Percentiles rank a stretch among this genome's conserved stretches.
phyloP scores from a whole-genome alignment of 1,139 yeast species.

The Yamadazyma epiphylla region DNA sequence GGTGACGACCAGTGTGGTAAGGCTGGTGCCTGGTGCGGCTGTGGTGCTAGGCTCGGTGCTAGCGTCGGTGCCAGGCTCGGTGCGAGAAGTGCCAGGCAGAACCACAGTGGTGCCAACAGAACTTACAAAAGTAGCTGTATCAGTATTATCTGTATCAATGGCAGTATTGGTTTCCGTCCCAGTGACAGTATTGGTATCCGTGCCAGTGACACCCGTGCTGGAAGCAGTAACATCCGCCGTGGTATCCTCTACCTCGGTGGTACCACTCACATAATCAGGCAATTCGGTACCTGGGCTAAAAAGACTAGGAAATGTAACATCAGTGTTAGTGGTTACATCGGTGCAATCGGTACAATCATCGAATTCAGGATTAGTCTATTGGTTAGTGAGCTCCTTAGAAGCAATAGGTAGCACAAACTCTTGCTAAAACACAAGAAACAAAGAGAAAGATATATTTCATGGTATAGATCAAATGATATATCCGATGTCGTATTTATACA shows the following conservation, averaged over 20 bases:
- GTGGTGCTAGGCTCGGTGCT: slow-evolving; percentile 8
- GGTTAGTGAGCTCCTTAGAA: slow-evolving; percentile 11
- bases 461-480: no score
- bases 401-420: no score
- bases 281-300: no score
- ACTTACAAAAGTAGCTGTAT: slow-evolving; percentile 1
- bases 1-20: no score
- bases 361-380: slow-evolving; percentile 22
- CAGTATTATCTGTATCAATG: neutral
- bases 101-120: slow-evolving; percentile 2
- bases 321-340: slow-evolving; percentile 17
- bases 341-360: slow-evolving; percentile 20
- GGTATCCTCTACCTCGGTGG: slow-evolving; percentile 1
- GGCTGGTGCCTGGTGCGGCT: neutral
- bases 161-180: neutral
- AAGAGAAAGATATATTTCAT: no score
- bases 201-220: slow-evolving; percentile 1
- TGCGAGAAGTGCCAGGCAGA: no score
- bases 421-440: no score
- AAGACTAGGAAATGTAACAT: slow-evolving; percentile 19
- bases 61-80: slow-evolving; percentile 4
- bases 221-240: neutral
- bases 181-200: slow-evolving; percentile 2
- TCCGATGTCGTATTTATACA: no score
- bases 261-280: no score